Base-by-base conservation (phyloP, 176 grass and related monocot species). In the Aechmea fasciata region DNA sequence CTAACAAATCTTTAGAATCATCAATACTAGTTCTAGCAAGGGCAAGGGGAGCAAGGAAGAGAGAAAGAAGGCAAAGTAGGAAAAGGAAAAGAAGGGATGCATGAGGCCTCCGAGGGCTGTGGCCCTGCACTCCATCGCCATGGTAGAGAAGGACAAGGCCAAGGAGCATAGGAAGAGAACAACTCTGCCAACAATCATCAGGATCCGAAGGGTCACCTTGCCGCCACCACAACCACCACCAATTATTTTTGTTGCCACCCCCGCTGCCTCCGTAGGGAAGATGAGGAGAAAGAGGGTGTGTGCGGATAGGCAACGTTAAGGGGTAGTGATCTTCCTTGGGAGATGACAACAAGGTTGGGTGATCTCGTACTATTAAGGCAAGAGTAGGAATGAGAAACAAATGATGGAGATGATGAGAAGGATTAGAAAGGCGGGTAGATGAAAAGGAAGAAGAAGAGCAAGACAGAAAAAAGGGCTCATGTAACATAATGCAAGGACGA, bases 161-260 rank as follows among this genome's bases (percentile, higher is more conserved):
- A 61, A 61, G 1, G n/a, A 61, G 13, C 26, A 76, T 25, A 73
- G 88, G 70, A 78, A 68, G 52, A 87, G 70, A 17, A 82, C 28
- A 52, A 33, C 33, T 41, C 49, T 52, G 14, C 72, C 74, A 74
- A 48, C 62, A 23, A 47, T 69, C 55, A 6, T 77, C 48, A 10
- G 71, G 50, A n/a, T 81, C 71, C 11, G 71, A 64, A 71, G 83
- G 64, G 68, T 70, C 75, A 7, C 69, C 67, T 6, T 71, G n/a
- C 78, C 82, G 9, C 20, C 71, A 2, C 70, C 61, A 1, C 81
- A 59, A 3, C 66, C 48, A 5, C 63, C 57, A 2, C 20, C 28
- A 11, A n/a, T 65, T 75, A n/a, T 84, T 75, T 33, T 66, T 67
- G 22, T 53, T 72, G 54, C 64, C 23, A n/a, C 66, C 65, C 53